Percentiles rank a stretch among this genome's conserved stretches.
phyloP scores from a whole-genome alignment of 2,329 filamentous ascomycete genomes.

The Fusarium pseudonygamai region DNA sequence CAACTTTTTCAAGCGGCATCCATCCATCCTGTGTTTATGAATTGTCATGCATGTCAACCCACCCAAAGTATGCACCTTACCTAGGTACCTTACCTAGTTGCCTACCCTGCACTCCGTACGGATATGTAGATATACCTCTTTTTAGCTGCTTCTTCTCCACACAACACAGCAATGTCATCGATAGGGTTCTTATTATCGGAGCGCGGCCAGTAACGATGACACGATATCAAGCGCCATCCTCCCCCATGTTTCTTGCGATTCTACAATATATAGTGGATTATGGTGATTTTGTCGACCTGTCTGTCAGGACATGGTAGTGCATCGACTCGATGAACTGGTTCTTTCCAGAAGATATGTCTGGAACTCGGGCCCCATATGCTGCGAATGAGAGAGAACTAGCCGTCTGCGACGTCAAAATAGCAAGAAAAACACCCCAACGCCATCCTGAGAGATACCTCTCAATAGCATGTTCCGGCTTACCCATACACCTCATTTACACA shows the following conservation, averaged over 20 bases:
- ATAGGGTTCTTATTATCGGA: not conserved
- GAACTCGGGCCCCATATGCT: not conserved
- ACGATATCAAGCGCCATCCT: conserved; percentile 1
- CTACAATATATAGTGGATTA: conserved; percentile 13
- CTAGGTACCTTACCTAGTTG: not conserved
- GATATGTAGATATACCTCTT: not conserved
- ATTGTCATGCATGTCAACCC: not conserved
- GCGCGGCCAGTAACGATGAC: not conserved
- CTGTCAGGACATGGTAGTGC: not conserved
- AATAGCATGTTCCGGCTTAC: conserved; percentile 9
- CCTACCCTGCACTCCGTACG: not conserved
- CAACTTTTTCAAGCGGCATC: not conserved
- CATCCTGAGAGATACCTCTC: conserved; percentile 6
- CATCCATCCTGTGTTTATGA: not conserved
- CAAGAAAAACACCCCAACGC: conserved; percentile 21
- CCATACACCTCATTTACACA: conserved; percentile 10
- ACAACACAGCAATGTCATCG: not conserved
- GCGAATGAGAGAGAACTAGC: not conserved
- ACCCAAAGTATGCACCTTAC: not conserved
- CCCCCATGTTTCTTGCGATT: not conserved
- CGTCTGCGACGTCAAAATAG: not conserved
- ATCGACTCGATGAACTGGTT: conserved; percentile 9
- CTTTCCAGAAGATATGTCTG: not conserved
- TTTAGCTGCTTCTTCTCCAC: not conserved
- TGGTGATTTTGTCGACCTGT: not conserved